phyloP scores from a whole-genome alignment of 2,329 filamentous ascomycete genomes.

The Sporothrix brunneoviolacea region DNA sequence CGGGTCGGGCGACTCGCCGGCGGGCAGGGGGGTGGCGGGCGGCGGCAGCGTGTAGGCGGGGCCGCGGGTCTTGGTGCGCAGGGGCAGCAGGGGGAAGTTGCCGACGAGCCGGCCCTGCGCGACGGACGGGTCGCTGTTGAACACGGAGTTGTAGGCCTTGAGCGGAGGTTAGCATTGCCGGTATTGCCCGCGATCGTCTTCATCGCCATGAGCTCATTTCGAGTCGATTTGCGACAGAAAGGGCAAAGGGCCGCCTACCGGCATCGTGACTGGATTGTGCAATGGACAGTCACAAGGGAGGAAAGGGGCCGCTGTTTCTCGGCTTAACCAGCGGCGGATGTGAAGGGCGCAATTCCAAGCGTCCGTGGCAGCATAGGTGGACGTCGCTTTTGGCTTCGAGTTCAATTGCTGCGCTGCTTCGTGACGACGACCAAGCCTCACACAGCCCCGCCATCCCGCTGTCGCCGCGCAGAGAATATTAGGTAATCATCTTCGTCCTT shows the following conservation, averaged over 20 bases:
- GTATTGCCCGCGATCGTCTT: neutral
- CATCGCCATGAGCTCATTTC: conserved; percentile 1
- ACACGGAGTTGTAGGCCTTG: conserved; percentile 96
- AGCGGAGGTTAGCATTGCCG: neutral
- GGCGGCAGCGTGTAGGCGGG: conserved; percentile 77
- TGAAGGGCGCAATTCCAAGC: conserved; percentile 5
- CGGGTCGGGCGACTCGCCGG: conserved; percentile 64
- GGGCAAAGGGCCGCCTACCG: neutral
- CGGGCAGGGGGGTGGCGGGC: conserved; percentile 50
- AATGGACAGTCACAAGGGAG: neutral
- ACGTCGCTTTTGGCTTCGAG: neutral
- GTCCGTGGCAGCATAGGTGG: conserved; percentile 1
- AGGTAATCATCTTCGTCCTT: conserved; percentile 2
- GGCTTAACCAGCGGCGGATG: neutral
- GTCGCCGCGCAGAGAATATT: neutral
- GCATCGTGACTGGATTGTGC: conserved; percentile 4
- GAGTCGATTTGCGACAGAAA: neutral
- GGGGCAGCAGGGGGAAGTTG: conserved; percentile 90
- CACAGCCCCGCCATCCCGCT: conserved; percentile 6
- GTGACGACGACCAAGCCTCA: conserved; percentile 1
- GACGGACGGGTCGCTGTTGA: conserved; percentile 65
- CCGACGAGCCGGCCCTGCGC: conserved; percentile 57
- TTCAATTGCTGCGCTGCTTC: neutral
- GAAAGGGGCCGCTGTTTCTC: neutral
- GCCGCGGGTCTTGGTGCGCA: conserved; percentile 92